A percentile compares a stretch with the other conserved stretches of the same genome.
phyloP scores from a whole-genome alignment of 192 early-diverging fungal genomes.

The Entomortierella lignicola region DNA sequence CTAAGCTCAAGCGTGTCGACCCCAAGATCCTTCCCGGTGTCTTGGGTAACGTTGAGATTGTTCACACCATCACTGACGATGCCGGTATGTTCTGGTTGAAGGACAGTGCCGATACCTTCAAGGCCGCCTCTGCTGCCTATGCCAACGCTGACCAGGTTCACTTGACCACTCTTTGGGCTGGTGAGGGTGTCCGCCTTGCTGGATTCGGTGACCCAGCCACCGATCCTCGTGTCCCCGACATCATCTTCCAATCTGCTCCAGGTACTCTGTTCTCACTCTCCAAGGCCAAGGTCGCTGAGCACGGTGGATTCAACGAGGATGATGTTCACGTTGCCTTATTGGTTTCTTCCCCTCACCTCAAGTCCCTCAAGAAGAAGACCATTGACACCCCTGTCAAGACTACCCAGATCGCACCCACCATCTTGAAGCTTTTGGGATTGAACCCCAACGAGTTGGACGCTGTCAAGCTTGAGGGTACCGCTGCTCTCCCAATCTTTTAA shows the following conservation, averaged over 20 bases:
- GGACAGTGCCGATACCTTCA: slow-evolving; percentile 17
- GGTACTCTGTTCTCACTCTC: slow-evolving; percentile 20
- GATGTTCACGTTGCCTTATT: slow-evolving; percentile 24
- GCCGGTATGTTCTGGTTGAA: slow-evolving; percentile 24
- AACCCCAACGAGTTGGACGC: slow-evolving; percentile 14
- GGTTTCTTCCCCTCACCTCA: slow-evolving; percentile 7
- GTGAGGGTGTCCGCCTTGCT: slow-evolving; percentile 12
- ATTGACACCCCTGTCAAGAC: slow-evolving; percentile 10
- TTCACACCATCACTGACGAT: slow-evolving; percentile 16
- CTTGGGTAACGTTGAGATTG: slow-evolving; percentile 1
- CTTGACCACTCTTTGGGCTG: slow-evolving; percentile 22
- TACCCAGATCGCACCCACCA: slow-evolving; percentile 23
- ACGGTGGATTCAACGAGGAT: slow-evolving; percentile 36
- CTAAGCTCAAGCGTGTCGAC: slow-evolving; percentile 2
- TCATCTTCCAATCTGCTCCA: slow-evolving; percentile 17
- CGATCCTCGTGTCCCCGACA: slow-evolving; percentile 26
- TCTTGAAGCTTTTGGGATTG: slow-evolving; percentile 5
- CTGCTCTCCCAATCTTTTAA: slow-evolving; percentile 7
- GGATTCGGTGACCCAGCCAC: slow-evolving; percentile 23
- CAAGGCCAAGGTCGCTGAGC: slow-evolving; percentile 20
- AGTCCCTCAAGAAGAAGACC: background rate
- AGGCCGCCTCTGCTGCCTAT: slow-evolving; percentile 15
- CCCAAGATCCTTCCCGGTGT: background rate
- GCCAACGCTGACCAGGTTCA: slow-evolving; percentile 6
- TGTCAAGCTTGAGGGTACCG: slow-evolving; percentile 24